Evolutionary conservation across 345 rosid genomes (phyloP).

Genomic region (Salix viminalis): DNA sequence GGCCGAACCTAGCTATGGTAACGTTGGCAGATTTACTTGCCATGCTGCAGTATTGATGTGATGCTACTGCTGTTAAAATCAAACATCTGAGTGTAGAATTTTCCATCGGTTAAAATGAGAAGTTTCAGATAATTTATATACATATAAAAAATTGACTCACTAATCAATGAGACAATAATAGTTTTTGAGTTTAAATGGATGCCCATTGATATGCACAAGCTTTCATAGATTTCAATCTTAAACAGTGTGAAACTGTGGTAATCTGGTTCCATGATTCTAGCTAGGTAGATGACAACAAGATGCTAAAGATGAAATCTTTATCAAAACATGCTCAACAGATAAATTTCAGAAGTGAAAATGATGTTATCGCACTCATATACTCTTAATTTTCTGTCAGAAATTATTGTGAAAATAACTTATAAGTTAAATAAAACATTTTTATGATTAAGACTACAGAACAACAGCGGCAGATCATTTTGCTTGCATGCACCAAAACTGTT

Average conservation of each 20-base stretch:
- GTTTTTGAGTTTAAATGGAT: no score
- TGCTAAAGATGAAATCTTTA: not conserved
- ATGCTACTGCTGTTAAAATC: no score
- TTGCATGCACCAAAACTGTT: not conserved
- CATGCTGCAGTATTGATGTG: no score
- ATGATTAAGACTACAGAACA: not conserved
- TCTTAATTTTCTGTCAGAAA: not conserved
- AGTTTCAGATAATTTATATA: no score
- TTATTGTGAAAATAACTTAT: not conserved
- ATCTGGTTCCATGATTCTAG: no score
- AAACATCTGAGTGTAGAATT: no score
- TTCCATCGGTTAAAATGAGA: no score
- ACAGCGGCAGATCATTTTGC: not conserved
- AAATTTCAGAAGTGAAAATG: slow-evolving; percentile 1
- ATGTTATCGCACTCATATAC: not conserved
- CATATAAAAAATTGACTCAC: no score
- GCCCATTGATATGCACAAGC: no score
- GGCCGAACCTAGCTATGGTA: no score
- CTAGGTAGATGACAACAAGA: not conserved
- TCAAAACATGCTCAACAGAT: slow-evolving; percentile 5
- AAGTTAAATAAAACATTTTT: not conserved
- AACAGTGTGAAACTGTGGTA: not conserved
- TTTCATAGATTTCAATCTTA: not conserved
- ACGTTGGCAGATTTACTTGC: no score
- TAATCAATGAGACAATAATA: no score